Evolutionary conservation across 192 early-diverging fungal species (phyloP).

Genomic region (Coemansia sp.): DNA sequence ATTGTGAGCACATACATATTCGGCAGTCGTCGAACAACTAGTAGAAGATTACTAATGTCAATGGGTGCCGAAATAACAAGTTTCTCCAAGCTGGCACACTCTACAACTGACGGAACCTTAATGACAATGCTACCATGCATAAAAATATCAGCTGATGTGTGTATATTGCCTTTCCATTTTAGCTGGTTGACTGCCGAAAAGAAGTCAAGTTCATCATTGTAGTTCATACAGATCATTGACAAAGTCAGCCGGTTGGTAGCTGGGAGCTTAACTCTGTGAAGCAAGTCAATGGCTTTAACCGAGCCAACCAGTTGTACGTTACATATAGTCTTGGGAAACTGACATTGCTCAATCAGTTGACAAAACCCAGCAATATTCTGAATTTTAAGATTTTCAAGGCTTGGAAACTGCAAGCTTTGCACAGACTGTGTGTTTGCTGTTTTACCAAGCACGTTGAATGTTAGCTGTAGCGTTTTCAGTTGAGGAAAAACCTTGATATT

Average conservation of each 20-base stretch:
- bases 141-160: background rate
- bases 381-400: background rate
- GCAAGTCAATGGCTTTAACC: background rate
- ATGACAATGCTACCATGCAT: background rate
- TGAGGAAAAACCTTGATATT: background rate
- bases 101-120: background rate
- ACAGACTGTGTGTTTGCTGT: background rate
- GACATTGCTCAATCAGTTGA: background rate
- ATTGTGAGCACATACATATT: background rate
- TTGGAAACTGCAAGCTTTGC: background rate
- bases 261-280: background rate
- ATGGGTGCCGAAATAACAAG: background rate
- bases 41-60: background rate
- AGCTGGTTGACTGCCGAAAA: background rate
- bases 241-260: background rate
- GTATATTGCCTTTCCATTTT: background rate
- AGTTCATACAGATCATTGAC: background rate
- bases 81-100: background rate
- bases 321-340: background rate
- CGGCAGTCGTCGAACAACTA: background rate
- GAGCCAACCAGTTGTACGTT: background rate
- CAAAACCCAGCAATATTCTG: background rate
- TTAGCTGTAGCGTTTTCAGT: background rate
- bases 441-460: background rate
- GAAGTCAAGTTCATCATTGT: background rate